Percentiles rank a stretch among this genome's conserved stretches.
These are phyloP conservation scores for Alternaria dauci DNA, from an alignment of 2,329 filamentous ascomycete genomes.

Conservation along the genomic window DNA sequence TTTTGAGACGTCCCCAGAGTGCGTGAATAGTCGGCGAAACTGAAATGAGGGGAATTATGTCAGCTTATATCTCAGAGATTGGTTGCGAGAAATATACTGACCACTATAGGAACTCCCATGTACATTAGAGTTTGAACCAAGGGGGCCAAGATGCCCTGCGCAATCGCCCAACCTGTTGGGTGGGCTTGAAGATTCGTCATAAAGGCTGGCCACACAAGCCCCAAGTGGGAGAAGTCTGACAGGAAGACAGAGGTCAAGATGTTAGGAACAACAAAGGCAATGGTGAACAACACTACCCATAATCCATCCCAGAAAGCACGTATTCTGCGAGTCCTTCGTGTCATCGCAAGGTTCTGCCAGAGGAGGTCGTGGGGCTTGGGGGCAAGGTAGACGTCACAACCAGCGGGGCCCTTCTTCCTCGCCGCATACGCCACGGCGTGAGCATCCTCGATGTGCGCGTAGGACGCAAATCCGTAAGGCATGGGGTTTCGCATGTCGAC, in stretches of 20 bases:
- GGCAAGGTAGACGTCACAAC: conserved; percentile 78
- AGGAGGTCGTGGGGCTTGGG: conserved; percentile 91
- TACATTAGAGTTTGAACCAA: conserved; percentile 87
- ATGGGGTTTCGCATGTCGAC: conserved; percentile 91
- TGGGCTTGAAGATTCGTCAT: conserved; percentile 69
- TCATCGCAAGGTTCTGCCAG: conserved; percentile 89
- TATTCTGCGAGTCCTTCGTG: conserved; percentile 71
- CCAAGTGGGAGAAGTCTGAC: conserved; percentile 83
- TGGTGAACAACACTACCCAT: conserved; percentile 81
- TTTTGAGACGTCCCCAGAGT: conserved; percentile 88
- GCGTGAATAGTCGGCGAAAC: conserved; percentile 84
- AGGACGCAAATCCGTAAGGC: conserved; percentile 93
- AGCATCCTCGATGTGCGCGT: conserved; percentile 84
- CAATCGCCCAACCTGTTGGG: conserved; percentile 77
- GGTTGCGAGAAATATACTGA: neutral
- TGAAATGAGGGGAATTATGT: neutral
- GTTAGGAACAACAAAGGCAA: conserved; percentile 90
- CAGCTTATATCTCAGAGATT: neutral
- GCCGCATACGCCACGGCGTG: conserved; percentile 82
- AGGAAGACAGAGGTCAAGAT: conserved; percentile 93
- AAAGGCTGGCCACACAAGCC: conserved; percentile 81
- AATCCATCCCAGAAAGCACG: conserved; percentile 80
- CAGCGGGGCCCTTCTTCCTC: conserved; percentile 79
- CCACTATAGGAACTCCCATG: conserved; percentile 80
- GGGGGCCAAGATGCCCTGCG: conserved; percentile 91